These are phyloP conservation scores for Calonectria pseudoreteaudii DNA, from an alignment of 2,329 filamentous ascomycete genomes.

Conservation along the genomic window DNA sequence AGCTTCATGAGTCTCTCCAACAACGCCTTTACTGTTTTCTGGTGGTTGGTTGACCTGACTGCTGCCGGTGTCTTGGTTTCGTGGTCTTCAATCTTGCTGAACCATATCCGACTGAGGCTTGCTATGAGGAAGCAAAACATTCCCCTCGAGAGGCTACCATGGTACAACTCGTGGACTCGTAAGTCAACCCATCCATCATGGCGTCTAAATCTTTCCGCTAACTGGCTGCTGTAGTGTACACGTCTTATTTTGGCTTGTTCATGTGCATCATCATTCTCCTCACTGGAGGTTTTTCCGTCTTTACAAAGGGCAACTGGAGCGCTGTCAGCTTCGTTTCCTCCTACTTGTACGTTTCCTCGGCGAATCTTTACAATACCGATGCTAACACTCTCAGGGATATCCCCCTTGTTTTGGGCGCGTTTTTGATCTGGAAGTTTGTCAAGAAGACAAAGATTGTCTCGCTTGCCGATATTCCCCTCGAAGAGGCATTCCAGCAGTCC, in stretches of 20 bases:
- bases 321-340: conserved; percentile 69
- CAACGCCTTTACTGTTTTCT: conserved; percentile 72
- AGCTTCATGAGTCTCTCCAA: conserved; percentile 69
- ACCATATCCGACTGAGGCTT: conserved; percentile 67
- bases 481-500: conserved; percentile 56
- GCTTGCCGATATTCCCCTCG: conserved; percentile 63
- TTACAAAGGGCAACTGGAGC: conserved; percentile 70
- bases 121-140: conserved; percentile 69
- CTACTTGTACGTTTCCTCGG: conserved; percentile 64
- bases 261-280: conserved; percentile 75
- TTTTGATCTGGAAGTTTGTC: conserved; percentile 72
- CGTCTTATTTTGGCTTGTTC: conserved; percentile 69
- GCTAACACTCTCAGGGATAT: conserved; percentile 61
- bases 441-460: conserved; percentile 70
- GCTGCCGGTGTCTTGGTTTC: conserved; percentile 72
- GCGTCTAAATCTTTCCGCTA: neutral
- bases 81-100: conserved; percentile 71
- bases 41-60: conserved; percentile 72
- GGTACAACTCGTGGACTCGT: conserved; percentile 74
- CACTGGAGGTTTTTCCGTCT: conserved; percentile 76
- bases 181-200: conserved; percentile 41
- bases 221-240: conserved; percentile 61
- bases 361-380: neutral
- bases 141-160: conserved; percentile 62
- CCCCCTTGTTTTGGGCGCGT: conserved; percentile 67